Base-by-base conservation (phyloP, 75 land plant genomes). In the Selaginella tamariscina region DNA sequence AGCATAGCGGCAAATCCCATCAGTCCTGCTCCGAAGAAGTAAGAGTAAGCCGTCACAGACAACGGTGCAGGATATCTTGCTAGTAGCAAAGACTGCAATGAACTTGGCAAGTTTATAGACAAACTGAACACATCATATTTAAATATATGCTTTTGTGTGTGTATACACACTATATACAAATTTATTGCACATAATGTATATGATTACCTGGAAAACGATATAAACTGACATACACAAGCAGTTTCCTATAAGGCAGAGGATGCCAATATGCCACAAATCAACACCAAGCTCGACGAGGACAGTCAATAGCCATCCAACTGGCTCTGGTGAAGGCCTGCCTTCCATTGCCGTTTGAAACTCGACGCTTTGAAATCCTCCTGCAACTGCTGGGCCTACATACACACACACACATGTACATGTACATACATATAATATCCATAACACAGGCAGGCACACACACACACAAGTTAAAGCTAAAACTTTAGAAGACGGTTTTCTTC, bases 191-290 rank as follows among this genome's bases (percentile, higher is more conserved):
- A 24, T 59, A 59, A 59, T 59, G 22, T 21, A 8, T 11, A 13
- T 9, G 63, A n/a, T 65, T 74, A 91, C 97, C 88, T 91, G 97
- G 56, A 83, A 78, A n/a, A 82, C 94, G 2, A 92, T 68, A 69
- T 84, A 92, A 8, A 74, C 27, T 20, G 94, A 88, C 89, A 92
- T 84, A 77, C 91, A 88, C 33, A 92, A 74, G 66, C 94, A 82
- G 70, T 92, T 92, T 23, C 95, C 97, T 65, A 92, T 86, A 27
- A 92, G 74, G 74, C 97, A 92, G 44, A 92, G 56, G 30, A 86
- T 80, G 67, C 97, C 95, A 81, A 92, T 66, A 67, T 89, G 88
- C 87, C 89, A 92, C n/a, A 68, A 66, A 13, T 79, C 85, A 27
- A 92, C 54, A 0, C 94, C 87, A 65, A 74, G 31, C 13, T 81